Base-by-base conservation (phyloP, 2,329 filamentous ascomycete species). In the Tolypocladium album region DNA sequence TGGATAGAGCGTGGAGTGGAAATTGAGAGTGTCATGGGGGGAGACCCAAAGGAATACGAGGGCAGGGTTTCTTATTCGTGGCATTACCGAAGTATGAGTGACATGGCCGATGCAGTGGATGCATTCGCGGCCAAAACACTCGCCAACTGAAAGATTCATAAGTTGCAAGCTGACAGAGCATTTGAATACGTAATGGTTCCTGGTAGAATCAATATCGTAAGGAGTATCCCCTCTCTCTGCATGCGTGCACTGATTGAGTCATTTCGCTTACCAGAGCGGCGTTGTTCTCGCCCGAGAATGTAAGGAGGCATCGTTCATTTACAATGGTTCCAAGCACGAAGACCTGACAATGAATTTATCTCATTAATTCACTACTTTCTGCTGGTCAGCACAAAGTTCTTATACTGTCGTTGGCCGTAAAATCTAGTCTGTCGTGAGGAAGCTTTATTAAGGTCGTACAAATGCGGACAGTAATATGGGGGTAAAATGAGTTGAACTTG, bases 1-100 rank as follows among this genome's bases (percentile, higher is more conserved):
- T 91, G 86, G 86, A 89, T 90, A 66, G 80, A 80, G 60, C 72
- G 85, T 42, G 77, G 77, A 1, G 81, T 75, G 0, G 76, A 76
- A n/a, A 39, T 61, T 15, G 63, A 63, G 57, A 66, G 63, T 52
- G 66, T 63, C 24, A 65, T 67, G 64, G 67, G 66, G 6, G 67
- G 67, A 7, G 63, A 64, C 17, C 34, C 43, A 9, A 58, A 62
- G 22, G 66, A 67, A 13, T 69, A 75, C 6, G 81, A 74, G 68
- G 78, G 78, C 56, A 63, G 60, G 53, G 66, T 67, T 0, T 58
- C 59, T 9, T 67, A 63, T 57, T 64, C 65, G 12, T 88, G 84
- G 82, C 78, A 78, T 65, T 85, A 85, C 69, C 75, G 77, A 39
- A 85, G 76, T 2, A 67, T 89, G 67, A 79, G 73, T 0, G 80